Evolutionary conservation across 495 filamentous ascomycete genomes (phyloP).

Genomic region (Neurospora sp.): DNA sequence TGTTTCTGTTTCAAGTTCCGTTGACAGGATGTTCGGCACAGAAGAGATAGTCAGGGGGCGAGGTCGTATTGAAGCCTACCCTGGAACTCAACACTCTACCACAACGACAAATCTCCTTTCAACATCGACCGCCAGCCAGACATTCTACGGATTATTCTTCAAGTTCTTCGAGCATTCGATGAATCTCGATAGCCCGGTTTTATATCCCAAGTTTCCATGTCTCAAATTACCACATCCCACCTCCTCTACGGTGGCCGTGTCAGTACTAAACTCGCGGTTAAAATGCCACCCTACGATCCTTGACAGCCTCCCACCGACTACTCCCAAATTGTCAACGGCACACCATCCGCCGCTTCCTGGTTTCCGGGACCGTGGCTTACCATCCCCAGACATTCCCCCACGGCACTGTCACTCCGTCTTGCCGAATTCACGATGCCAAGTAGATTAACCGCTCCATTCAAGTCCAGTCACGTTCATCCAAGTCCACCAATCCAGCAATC

Average conservation of each 20-base stretch:
- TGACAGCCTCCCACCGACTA: neutral
- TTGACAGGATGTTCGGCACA: neutral
- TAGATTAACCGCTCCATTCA: conserved; percentile 6
- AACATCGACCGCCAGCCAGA: neutral
- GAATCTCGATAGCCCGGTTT: neutral
- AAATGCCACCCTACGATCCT: neutral
- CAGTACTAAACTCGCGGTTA: neutral
- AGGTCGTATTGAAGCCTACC: neutral
- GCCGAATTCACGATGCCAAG: conserved; percentile 4
- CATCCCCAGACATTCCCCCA: neutral
- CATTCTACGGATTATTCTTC: neutral
- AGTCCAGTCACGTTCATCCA: neutral
- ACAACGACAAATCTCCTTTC: neutral
- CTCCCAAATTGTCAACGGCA: conserved; percentile 5
- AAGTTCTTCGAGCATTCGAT: neutral
- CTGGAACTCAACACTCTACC: neutral
- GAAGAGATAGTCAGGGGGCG: neutral
- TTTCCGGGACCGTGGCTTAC: conserved; percentile 8
- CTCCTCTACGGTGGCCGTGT: neutral
- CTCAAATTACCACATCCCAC: neutral
- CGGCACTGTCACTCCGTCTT: conserved; percentile 15
- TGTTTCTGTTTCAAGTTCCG: neutral
- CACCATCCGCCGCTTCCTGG: conserved; percentile 11
- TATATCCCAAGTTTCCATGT: neutral
- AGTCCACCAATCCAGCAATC: conserved; percentile 3